Conservation (phyloP, 192 early-diverging fungal species). For the Diversispora epigaea region DNA sequence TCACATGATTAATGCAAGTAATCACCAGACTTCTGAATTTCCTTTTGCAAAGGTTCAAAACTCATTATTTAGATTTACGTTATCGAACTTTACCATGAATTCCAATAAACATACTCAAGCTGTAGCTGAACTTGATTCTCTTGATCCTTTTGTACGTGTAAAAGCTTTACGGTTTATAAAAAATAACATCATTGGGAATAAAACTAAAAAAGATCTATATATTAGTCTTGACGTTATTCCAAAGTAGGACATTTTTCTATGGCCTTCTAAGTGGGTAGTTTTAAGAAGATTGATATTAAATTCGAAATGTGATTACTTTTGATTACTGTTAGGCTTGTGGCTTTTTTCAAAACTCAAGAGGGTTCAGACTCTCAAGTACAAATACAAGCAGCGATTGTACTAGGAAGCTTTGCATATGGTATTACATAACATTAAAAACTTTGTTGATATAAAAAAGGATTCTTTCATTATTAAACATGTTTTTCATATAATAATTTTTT, state of each 20-base stretch:
- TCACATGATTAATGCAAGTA: too few species aligned
- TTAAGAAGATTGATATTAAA: not conserved
- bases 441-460: not conserved
- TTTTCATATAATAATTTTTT: not conserved
- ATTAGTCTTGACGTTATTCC: conserved; percentile 60
- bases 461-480: not conserved
- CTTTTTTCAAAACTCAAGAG: conserved; percentile 47
- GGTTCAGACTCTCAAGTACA: conserved; percentile 45
- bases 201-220: conserved; percentile 77
- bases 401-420: conserved; percentile 72
- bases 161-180: conserved; percentile 73
- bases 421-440: conserved; percentile 6
- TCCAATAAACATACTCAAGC: conserved; percentile 55
- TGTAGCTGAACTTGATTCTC: conserved; percentile 47
- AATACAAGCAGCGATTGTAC: conserved; percentile 64
- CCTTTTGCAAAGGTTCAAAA: too few species aligned
- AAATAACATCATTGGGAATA: conserved; percentile 81
- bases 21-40: too few species aligned
- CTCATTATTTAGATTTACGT: too few species aligned
- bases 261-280: not conserved
- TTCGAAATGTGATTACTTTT: not conserved
- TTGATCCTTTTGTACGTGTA: conserved; percentile 45
- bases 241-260: conserved; percentile 38
- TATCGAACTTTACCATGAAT: conserved; percentile 41
- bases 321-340: conserved; percentile 49